Base-by-base conservation (phyloP, 495 filamentous ascomycete species). In the Platismatia glauca region DNA sequence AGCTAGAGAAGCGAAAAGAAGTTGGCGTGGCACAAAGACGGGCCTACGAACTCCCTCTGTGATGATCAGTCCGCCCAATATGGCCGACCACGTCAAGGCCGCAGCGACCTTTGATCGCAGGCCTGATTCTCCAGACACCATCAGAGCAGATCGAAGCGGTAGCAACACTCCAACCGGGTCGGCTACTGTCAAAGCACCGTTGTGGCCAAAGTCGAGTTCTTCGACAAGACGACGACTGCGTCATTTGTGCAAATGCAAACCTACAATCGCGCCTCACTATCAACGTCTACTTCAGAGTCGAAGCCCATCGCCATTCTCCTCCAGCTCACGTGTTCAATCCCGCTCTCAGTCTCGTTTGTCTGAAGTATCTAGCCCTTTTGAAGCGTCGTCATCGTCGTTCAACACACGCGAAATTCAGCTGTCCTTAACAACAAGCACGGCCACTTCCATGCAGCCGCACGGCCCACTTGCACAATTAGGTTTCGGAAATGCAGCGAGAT, bases 181-280 rank as follows among this genome's bases (percentile, higher is more conserved):
- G 60, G 20, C 52, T 27, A 76, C 73, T 66, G 66, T 58, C 20
- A 68, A 67, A 39, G 62, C 66, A 9, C 71, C 74, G 27, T 64
- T 79, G 46, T 98, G 91, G 90, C 90, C 91, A 41, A 89, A 89
- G 68, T 90, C 90, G 8, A 86, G 90, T 68, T 78, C 87, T 46
- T 86, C 89, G 12, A 95, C 90, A 41, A 81, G 95, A 57, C 81
- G 82, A 57, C 83, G 92, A 65, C 78, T 98, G n/a, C 83, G 93
- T 50, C 80, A 88, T 53, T 76, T 98, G 4, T 96, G 91, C 75
- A 90, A 85, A 72, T 78, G 81, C 62, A 92, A 88, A 69, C 87
- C 88, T 48, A 78, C 79, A 0, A 83, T 85, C 46, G 81, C 84
- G 29, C 81, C 84, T 22, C 84, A 88, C 62, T 86, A 86, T 62